Conservation (phyloP, 2,329 filamentous ascomycete species). For the Podosphaera leucotricha region DNA sequence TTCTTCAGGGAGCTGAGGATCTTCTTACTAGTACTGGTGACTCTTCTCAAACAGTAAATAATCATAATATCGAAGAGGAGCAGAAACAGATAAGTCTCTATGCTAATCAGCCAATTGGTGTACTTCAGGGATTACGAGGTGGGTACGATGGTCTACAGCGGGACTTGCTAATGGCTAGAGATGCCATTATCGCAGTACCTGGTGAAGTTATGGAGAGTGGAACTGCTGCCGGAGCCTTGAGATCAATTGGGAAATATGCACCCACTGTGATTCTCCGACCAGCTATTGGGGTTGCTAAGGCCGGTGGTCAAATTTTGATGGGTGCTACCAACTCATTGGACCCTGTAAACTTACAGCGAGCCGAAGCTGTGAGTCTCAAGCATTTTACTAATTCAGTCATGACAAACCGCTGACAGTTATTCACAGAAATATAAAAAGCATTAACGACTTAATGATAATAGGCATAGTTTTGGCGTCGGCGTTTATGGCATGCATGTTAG, state of each 20-base stretch:
- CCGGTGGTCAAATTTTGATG: constrained; percentile 67
- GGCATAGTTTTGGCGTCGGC: neutral
- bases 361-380: constrained; percentile 63
- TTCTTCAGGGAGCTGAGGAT: constrained; percentile 69
- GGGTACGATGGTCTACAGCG: constrained; percentile 65
- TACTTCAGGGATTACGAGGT: constrained; percentile 63
- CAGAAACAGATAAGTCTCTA: constrained; percentile 71
- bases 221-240: constrained; percentile 57
- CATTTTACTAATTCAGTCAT: neutral
- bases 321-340: constrained; percentile 86
- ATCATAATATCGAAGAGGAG: constrained; percentile 43
- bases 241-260: constrained; percentile 53
- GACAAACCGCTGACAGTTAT: constrained; percentile 1
- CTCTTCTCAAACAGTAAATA: constrained; percentile 22
- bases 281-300: constrained; percentile 74
- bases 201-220: constrained; percentile 74
- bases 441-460: constrained; percentile 9
- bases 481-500: too few species aligned
- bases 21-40: constrained; percentile 28
- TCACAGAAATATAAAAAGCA: constrained; percentile 18
- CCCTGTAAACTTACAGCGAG: constrained; percentile 52
- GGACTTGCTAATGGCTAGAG: constrained; percentile 64
- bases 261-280: constrained; percentile 87
- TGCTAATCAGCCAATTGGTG: constrained; percentile 76
- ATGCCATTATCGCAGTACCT: constrained; percentile 87